Evolutionary conservation across 1,284 basidiomycete genomes (phyloP).

Genomic region (Papiliotrema terrestris): DNA sequence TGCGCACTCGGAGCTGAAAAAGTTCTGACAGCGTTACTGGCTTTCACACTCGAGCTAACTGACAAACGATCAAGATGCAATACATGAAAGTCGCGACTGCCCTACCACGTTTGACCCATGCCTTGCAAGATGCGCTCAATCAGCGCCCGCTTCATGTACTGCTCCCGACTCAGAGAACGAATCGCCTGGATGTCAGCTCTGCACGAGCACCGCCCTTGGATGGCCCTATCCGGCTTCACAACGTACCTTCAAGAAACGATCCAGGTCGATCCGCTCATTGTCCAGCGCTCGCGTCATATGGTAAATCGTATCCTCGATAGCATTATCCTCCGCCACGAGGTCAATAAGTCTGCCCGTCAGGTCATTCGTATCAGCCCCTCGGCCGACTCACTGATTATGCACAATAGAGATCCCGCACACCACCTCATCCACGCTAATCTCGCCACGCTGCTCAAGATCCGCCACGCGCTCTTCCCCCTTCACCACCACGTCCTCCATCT

Average conservation of each 20-base stretch:
- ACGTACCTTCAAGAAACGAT: constrained; percentile 77
- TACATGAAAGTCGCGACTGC: too few species aligned
- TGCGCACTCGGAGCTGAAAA: constrained; percentile 30
- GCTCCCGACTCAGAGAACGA: constrained; percentile 83
- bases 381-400: constrained; percentile 77
- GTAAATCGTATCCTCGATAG: constrained; percentile 96
- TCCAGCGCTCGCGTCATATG: constrained; percentile 93
- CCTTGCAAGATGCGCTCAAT: constrained; percentile 78
- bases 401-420: constrained; percentile 93
- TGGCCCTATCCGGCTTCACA: background rate
- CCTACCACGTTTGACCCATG: constrained; percentile 56
- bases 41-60: background rate
- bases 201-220: background rate
- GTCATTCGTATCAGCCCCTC: background rate
- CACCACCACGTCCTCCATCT: constrained; percentile 61
- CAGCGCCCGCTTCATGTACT: constrained; percentile 70
- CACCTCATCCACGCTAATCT: constrained; percentile 73
- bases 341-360: constrained; percentile 69
- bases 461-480: constrained; percentile 66
- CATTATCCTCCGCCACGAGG: constrained; percentile 95
- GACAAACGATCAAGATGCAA: background rate
- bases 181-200: constrained; percentile 57
- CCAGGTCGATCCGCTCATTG: constrained; percentile 84
- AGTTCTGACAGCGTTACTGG: too few species aligned
- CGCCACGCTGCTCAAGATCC: constrained; percentile 36